A percentile compares a stretch with the other conserved stretches of the same genome.
Evolutionary conservation across 78 protist genomes (phyloP).

Genomic region (Cavenderia fasciculata): DNA sequence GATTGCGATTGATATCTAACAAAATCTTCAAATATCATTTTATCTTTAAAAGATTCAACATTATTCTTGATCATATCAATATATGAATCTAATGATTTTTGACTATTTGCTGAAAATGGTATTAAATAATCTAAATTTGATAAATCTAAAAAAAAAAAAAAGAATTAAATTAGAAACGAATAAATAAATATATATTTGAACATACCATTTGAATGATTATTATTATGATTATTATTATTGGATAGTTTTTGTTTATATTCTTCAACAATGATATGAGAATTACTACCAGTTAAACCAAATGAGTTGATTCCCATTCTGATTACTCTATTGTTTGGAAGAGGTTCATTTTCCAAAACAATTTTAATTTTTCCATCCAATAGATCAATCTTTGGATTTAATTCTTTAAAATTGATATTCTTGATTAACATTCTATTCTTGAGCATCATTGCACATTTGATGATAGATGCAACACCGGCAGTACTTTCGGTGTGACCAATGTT

Average conservation of each 20-base stretch:
- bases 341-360: constrained; percentile 25
- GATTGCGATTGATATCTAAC: not conserved
- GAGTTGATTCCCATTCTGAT: constrained; percentile 78
- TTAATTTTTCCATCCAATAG: constrained; percentile 22
- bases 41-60: not conserved
- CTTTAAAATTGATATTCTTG: constrained; percentile 5
- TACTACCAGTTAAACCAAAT: constrained; percentile 90
- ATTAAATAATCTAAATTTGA: not conserved
- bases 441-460: constrained; percentile 40
- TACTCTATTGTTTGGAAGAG: not conserved
- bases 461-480: constrained; percentile 74
- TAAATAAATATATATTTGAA: too few relatives aligned
- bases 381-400: constrained; percentile 21
- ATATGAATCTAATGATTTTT: not conserved
- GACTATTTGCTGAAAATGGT: not conserved
- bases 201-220: too few relatives aligned
- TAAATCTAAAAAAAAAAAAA: too few relatives aligned
- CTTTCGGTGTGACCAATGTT: constrained; percentile 85
- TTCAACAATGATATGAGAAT: constrained; percentile 54
- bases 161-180: too few relatives aligned
- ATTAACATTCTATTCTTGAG: not conserved
- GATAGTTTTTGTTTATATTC: constrained; percentile 4
- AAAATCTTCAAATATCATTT: not conserved
- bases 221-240: too few relatives aligned
- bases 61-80: not conserved